Percentiles rank a stretch among this genome's conserved stretches.
Conservation (phyloP, 139 green algal species). For the Volvox africanus region DNA sequence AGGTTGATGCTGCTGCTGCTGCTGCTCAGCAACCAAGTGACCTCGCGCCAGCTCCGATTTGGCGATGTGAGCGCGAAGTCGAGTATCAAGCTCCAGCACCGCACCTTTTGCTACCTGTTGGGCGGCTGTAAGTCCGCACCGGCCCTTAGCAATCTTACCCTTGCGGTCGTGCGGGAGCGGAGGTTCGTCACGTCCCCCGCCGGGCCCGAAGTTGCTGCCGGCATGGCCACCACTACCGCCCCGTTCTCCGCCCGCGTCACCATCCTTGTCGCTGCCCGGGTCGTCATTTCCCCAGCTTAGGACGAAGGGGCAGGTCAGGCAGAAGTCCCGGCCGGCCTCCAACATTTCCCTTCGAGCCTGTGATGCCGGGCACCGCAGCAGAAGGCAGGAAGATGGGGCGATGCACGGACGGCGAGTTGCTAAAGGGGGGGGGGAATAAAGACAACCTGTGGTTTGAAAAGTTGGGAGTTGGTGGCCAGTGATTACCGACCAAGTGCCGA, state of each 20-base stretch:
- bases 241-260: no score
- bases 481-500: background rate
- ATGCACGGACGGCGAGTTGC: no score
- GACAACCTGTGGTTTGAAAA: background rate
- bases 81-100: no score
- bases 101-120: no score
- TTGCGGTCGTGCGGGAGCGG: no score
- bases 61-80: no score
- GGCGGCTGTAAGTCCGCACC: no score
- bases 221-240: background rate
- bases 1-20: no score
- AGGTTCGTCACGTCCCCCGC: no score
- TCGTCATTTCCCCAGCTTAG: background rate
- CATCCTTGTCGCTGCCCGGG: background rate
- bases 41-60: no score
- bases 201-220: background rate
- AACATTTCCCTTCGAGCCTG: background rate
- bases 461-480: background rate
- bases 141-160: no score
- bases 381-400: background rate
- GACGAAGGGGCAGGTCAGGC: background rate
- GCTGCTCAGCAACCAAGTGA: no score
- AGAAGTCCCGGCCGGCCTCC: background rate
- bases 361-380: background rate
- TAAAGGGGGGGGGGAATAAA: background rate